A percentile compares a stretch with the other conserved stretches of the same genome.
phyloP scores from a whole-genome alignment of 2,329 filamentous ascomycete genomes.

The Epichloe glyceriae region DNA sequence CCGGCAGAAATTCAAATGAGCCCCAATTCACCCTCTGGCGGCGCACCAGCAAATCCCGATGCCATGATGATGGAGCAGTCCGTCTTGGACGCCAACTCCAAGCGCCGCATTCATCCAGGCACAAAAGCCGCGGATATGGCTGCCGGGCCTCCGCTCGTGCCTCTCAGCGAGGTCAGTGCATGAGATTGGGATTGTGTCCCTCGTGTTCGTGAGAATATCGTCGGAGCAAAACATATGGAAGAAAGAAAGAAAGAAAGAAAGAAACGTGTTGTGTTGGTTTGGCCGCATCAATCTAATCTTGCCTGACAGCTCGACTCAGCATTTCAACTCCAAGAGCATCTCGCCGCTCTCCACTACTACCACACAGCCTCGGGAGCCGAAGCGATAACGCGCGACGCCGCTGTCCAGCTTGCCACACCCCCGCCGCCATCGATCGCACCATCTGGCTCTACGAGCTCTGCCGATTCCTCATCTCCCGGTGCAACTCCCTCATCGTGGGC shows the following conservation, averaged over 20 bases:
- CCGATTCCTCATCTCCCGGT: slow-evolving; percentile 87
- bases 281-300: no score
- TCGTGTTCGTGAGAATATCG: no score
- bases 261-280: no score
- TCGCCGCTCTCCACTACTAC: slow-evolving; percentile 80
- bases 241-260: neutral
- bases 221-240: neutral
- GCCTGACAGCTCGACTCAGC: slow-evolving; percentile 72
- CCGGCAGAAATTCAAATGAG: slow-evolving; percentile 88
- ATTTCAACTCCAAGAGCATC: slow-evolving; percentile 93
- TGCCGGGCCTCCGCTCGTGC: slow-evolving; percentile 76
- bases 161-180: slow-evolving; percentile 60
- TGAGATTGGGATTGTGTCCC: neutral
- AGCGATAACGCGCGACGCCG: slow-evolving; percentile 64
- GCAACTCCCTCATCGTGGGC: slow-evolving; percentile 81
- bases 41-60: slow-evolving; percentile 39
- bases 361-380: slow-evolving; percentile 56
- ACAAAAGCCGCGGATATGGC: slow-evolving; percentile 90
- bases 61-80: slow-evolving; percentile 49
- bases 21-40: slow-evolving; percentile 59
- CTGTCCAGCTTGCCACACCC: slow-evolving; percentile 67
- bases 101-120: slow-evolving; percentile 78
- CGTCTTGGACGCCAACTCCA: slow-evolving; percentile 59
- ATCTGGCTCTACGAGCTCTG: slow-evolving; percentile 98
- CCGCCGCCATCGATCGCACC: slow-evolving; percentile 68